Evolutionary conservation across 2,329 filamentous ascomycete genomes (phyloP).

Genomic region (Colletotrichum lupini): DNA sequence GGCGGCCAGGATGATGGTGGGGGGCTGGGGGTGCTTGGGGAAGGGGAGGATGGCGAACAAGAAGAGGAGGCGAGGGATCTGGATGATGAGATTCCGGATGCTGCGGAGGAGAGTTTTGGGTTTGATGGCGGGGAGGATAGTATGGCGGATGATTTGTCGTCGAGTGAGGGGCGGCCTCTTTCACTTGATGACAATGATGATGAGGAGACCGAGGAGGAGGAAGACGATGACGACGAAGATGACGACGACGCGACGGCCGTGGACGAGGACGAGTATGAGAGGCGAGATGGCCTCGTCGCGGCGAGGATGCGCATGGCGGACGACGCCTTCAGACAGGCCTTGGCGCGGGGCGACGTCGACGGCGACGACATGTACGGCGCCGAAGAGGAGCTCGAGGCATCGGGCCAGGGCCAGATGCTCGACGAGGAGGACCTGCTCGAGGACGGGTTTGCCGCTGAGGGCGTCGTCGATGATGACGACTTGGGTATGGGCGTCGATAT

Average conservation of each 20-base stretch:
- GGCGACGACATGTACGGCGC: constrained; percentile 63
- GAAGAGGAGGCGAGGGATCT: constrained; percentile 65
- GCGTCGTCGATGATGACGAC: constrained; percentile 43
- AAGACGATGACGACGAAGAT: constrained; percentile 53
- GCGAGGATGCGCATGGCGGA: constrained; percentile 66
- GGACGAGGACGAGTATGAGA: constrained; percentile 53
- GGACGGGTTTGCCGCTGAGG: constrained; percentile 34
- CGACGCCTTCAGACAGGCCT: constrained; percentile 70
- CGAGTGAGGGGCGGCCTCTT: constrained; percentile 17
- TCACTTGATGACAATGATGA: not conserved
- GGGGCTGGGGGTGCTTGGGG: constrained; percentile 56
- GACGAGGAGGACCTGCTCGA: constrained; percentile 69
- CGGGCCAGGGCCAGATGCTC: constrained; percentile 68
- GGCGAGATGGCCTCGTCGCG: constrained; percentile 57
- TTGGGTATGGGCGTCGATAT: constrained; percentile 74
- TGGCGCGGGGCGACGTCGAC: constrained; percentile 61
- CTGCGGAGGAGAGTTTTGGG: constrained; percentile 61
- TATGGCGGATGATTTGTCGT: constrained; percentile 45
- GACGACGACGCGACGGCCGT: constrained; percentile 36
- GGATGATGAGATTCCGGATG: constrained; percentile 80
- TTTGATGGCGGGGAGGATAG: constrained; percentile 48
- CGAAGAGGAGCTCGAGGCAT: constrained; percentile 65
- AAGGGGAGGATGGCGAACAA: constrained; percentile 61
- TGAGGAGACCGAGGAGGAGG: constrained; percentile 52
- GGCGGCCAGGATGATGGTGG: constrained; percentile 47